Conservation (phyloP, 805 yeast genomes). For the Kodamaea restingae region DNA sequence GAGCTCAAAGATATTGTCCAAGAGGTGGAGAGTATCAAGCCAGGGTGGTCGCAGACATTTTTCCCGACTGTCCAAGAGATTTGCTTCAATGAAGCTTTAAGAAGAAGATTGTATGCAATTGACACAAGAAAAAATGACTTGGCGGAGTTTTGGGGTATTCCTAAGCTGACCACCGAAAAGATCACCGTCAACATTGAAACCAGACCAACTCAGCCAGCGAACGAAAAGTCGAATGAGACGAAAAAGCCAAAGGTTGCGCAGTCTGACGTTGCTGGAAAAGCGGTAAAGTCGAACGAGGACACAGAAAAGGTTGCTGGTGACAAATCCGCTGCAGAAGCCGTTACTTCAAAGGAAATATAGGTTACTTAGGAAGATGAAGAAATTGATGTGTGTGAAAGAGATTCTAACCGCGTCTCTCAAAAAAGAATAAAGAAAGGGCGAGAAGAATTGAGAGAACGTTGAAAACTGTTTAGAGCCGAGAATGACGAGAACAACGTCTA, state of each 20-base stretch:
- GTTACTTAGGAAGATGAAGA: too few relatives aligned
- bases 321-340: too few relatives aligned
- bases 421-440: slow-evolving; percentile 4
- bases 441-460: neutral
- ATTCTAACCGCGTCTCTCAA: neutral
- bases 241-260: neutral
- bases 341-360: too few relatives aligned
- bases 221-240: slow-evolving; percentile 2
- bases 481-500: too few relatives aligned
- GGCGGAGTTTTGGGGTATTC: slow-evolving; percentile 33
- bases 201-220: slow-evolving; percentile 6
- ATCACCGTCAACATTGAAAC: slow-evolving; percentile 4
- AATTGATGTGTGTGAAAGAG: too few relatives aligned
- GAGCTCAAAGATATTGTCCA: slow-evolving; percentile 73
- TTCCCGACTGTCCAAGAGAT: slow-evolving; percentile 83
- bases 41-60: slow-evolving; percentile 76
- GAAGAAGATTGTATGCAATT: slow-evolving; percentile 61
- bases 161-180: slow-evolving; percentile 9
- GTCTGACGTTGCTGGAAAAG: neutral
- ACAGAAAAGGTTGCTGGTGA: too few relatives aligned
- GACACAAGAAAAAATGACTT: slow-evolving; percentile 35
- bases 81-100: slow-evolving; percentile 85
- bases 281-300: too few relatives aligned
- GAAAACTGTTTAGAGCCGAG: too few relatives aligned
- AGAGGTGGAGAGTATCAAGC: slow-evolving; percentile 70